Base-by-base conservation (phyloP, 1,284 basidiomycete species). In the Heterobasidion occidentale region DNA sequence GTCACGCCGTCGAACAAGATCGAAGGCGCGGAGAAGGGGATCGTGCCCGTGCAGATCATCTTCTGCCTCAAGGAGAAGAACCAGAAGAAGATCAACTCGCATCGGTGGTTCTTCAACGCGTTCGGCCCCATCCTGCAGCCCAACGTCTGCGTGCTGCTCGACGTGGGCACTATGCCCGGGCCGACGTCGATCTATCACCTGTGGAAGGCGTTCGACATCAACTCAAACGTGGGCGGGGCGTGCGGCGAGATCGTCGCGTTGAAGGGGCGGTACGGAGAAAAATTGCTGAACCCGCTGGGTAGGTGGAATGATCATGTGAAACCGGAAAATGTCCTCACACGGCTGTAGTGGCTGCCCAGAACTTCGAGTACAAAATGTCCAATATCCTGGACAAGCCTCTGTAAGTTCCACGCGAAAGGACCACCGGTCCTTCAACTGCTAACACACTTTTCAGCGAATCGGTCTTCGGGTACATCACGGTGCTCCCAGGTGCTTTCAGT, bases 1-100 rank as follows among this genome's bases (percentile, higher is more conserved):
- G 42, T 54, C 27, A 54, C 53, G 17, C 53, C 53, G 2, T 54
- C 53, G 17, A 54, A 54, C 53, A 54, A 54, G 46, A 54, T 54
- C 19, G 52, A 53, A 46, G 52, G 52, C 62, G 92, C 94, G 0
- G 96, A 98, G 71, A 94, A 95, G 68, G 94, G 88, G n/a, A 88
- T 96, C 56, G 88, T 95, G 7, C 94, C 94, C 1, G 91, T 90
- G 3, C 94, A 97, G 68, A 92, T 96, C 56, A 84, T 96, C 36
- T 94, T 94, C 68, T 89, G 86, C 66, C 82, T 98, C 75, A 98
- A 98, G 77, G 94, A 92, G 73, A 92, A 88, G 76, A 97, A 97
- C 69, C 85, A 90, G 66, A 95, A 94, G 76, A 98, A 98, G 75
- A 95, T 98, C 68, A 98, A 96, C 66, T 92, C 89, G 59, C 95